Evolutionary conservation across 129 eudicot species (phyloP).

Genomic region (Silybum marianum): DNA sequence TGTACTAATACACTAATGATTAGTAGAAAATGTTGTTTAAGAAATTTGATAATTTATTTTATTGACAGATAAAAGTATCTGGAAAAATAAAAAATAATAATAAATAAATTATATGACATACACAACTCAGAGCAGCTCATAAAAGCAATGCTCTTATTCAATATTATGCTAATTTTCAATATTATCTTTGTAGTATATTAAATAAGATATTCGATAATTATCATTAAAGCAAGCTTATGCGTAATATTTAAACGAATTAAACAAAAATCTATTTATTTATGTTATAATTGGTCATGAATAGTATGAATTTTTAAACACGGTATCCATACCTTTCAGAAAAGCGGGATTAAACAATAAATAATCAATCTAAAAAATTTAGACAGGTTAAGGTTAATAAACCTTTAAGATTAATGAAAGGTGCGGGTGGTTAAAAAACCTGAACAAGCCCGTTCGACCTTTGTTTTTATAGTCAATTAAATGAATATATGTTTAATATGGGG

Average conservation of each 20-base stretch:
- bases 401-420: too few species aligned
- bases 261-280: neutral
- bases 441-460: too few species aligned
- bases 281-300: neutral
- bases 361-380: too few species aligned
- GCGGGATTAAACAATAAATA: too few species aligned
- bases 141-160: neutral
- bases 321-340: neutral
- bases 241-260: neutral
- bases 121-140: conserved; percentile 4
- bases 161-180: neutral
- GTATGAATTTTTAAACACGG: neutral
- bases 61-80: neutral
- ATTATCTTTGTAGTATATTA: neutral
- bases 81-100: neutral
- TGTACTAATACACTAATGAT: conserved; percentile 4
- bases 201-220: neutral
- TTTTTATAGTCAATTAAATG: too few species aligned
- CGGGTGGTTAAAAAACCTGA: too few species aligned
- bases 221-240: neutral
- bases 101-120: neutral
- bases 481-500: too few species aligned
- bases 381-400: too few species aligned
- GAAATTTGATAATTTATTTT: neutral
- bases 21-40: neutral